These are phyloP conservation scores for Dissoconium aciculare DNA, from an alignment of 2,329 filamentous ascomycete genomes.

Conservation along the genomic window DNA sequence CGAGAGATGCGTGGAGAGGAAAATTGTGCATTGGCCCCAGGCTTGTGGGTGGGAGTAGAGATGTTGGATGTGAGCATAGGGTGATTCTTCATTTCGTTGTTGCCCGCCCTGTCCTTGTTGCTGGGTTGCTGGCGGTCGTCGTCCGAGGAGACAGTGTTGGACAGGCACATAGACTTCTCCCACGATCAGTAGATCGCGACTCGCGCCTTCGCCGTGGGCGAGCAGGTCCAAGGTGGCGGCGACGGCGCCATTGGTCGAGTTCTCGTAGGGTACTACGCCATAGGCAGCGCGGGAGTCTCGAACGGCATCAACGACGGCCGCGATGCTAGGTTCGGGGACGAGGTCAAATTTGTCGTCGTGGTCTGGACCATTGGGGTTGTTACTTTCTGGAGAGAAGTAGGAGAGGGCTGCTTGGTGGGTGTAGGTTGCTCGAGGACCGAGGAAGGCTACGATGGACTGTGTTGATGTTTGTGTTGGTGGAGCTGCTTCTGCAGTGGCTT, in stretches of 20 bases:
- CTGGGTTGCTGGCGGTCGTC: slow-evolving; percentile 4
- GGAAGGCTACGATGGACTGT: slow-evolving; percentile 36
- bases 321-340: slow-evolving; percentile 32
- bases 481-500: too few relatives aligned
- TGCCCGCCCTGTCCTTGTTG: neutral
- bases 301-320: slow-evolving; percentile 65
- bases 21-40: slow-evolving; percentile 75
- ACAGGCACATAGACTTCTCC: slow-evolving; percentile 78
- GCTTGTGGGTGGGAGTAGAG: slow-evolving; percentile 92
- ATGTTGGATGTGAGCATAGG: slow-evolving; percentile 45
- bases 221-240: slow-evolving; percentile 81
- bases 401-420: slow-evolving; percentile 46
- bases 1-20: slow-evolving; percentile 55
- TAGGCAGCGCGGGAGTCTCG: slow-evolving; percentile 49
- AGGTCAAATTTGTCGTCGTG: slow-evolving; percentile 17
- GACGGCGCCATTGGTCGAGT: slow-evolving; percentile 87
- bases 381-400: too few relatives aligned
- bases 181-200: slow-evolving; percentile 57
- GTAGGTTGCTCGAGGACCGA: slow-evolving; percentile 52
- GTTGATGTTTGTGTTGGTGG: too few relatives aligned
- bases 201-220: slow-evolving; percentile 52
- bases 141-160: slow-evolving; percentile 69
- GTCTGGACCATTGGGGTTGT: too few relatives aligned
- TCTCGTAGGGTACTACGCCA: slow-evolving; percentile 88
- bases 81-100: slow-evolving; percentile 1